Conservation (phyloP, 352 stramenopile genomes). For the Thraustochytrium striatum region DNA sequence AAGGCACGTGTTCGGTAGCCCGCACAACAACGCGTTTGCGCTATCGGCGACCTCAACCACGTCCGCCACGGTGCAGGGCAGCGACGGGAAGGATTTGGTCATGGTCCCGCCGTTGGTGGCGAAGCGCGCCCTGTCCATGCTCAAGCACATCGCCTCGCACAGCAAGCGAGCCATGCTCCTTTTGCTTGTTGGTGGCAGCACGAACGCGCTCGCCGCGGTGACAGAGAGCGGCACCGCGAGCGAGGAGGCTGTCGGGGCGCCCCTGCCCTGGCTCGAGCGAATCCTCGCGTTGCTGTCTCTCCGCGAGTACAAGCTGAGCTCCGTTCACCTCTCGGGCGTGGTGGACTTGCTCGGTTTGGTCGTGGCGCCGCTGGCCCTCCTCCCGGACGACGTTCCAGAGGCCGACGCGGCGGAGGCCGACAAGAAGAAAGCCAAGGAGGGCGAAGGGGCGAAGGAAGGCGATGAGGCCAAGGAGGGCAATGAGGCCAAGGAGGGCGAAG, state of each 20-base stretch:
- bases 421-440: background rate
- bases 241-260: background rate
- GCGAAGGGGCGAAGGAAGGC: background rate
- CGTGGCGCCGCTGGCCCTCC: conserved; percentile 4
- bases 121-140: conserved; percentile 23
- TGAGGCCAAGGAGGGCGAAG: background rate
- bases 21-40: background rate
- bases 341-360: conserved; percentile 22
- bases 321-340: conserved; percentile 15
- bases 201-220: background rate
- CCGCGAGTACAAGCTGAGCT: conserved; percentile 44
- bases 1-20: conserved; percentile 14
- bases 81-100: background rate
- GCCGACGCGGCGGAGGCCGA: background rate
- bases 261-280: background rate
- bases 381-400: conserved; percentile 8
- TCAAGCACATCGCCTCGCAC: conserved; percentile 8
- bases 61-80: background rate
- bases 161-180: background rate
- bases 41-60: background rate
- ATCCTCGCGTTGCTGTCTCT: conserved; percentile 25
- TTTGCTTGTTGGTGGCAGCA: conserved; percentile 33
- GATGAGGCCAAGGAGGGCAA: background rate
- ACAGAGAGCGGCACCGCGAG: background rate
- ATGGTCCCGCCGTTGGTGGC: conserved; percentile 28